phyloP scores from a whole-genome alignment of 2,329 filamentous ascomycete species.

The Fusarium torreyae region DNA sequence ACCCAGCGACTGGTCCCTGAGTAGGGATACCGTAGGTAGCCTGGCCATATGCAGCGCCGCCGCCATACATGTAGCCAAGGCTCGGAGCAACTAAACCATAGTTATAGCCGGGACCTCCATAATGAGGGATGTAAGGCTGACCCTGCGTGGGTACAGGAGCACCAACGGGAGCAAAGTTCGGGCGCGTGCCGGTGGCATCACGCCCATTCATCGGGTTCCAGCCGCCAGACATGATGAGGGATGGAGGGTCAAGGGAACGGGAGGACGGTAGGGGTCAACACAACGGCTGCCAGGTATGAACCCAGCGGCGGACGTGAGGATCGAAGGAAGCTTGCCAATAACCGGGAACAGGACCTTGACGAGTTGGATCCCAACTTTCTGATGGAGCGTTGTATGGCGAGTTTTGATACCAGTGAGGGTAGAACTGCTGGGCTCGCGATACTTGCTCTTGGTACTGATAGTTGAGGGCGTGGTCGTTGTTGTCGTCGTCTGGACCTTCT shows the following conservation, averaged over 20 bases:
- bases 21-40: constrained; percentile 28
- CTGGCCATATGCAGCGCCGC: constrained; percentile 20
- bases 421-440: constrained; percentile 14
- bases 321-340: constrained; percentile 56
- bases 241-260: background rate
- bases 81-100: constrained; percentile 47
- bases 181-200: constrained; percentile 54
- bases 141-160: constrained; percentile 54
- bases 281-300: constrained; percentile 57
- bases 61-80: constrained; percentile 49
- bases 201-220: constrained; percentile 60
- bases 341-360: constrained; percentile 52
- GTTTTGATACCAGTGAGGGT: constrained; percentile 23
- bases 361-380: constrained; percentile 50
- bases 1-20: constrained; percentile 42
- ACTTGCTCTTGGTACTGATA: constrained; percentile 14
- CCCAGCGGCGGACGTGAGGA: constrained; percentile 50
- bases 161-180: constrained; percentile 54
- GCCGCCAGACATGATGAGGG: constrained; percentile 55
- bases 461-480: constrained; percentile 2
- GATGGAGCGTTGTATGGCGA: constrained; percentile 15
- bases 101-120: constrained; percentile 56
- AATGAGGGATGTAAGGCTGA: constrained; percentile 58
- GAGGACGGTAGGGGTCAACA: constrained; percentile 27
- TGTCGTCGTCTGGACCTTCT: constrained; percentile 7